Conservation (phyloP, 495 filamentous ascomycete genomes). For the Hyaloscypha finlandica region DNA sequence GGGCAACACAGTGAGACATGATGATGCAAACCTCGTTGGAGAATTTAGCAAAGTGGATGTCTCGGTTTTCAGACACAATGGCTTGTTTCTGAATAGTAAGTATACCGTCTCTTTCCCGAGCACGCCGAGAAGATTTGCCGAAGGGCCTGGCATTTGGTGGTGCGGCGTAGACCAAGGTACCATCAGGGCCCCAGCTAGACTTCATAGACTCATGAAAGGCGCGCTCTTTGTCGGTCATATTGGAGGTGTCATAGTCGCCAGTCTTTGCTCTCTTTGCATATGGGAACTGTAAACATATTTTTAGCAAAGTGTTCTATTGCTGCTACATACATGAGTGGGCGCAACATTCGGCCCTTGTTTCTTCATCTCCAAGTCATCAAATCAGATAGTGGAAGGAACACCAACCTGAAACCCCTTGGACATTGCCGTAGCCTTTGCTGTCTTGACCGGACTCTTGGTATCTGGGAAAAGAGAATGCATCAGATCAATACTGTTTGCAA, state of each 20-base stretch:
- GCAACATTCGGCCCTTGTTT: conserved; percentile 31
- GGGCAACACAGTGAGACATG: not conserved
- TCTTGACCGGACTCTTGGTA: conserved; percentile 49
- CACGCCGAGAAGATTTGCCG: conserved; percentile 35
- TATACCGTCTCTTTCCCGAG: conserved; percentile 40
- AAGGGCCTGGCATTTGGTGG: conserved; percentile 31
- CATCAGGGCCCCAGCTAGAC: conserved; percentile 76
- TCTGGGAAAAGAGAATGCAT: conserved; percentile 87
- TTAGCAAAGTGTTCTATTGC: conserved; percentile 42
- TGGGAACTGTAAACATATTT: conserved; percentile 71
- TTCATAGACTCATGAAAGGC: conserved; percentile 67
- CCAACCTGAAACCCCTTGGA: conserved; percentile 77
- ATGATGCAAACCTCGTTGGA: conserved; percentile 45
- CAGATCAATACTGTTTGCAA: conserved; percentile 81
- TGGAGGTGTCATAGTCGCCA: conserved; percentile 48
- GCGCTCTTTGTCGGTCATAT: conserved; percentile 57
- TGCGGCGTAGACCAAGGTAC: conserved; percentile 65
- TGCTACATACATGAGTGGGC: conserved; percentile 53
- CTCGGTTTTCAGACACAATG: conserved; percentile 45
- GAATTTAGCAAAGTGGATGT: conserved; percentile 57
- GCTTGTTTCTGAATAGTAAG: conserved; percentile 37
- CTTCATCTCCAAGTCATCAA: conserved; percentile 12
- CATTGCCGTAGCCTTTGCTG: conserved; percentile 46
- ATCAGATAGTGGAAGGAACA: conserved; percentile 46
- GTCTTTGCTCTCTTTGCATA: conserved; percentile 77